Conservation (phyloP, 768 basidiomycete genomes). For the Russula griseocarnosa region DNA sequence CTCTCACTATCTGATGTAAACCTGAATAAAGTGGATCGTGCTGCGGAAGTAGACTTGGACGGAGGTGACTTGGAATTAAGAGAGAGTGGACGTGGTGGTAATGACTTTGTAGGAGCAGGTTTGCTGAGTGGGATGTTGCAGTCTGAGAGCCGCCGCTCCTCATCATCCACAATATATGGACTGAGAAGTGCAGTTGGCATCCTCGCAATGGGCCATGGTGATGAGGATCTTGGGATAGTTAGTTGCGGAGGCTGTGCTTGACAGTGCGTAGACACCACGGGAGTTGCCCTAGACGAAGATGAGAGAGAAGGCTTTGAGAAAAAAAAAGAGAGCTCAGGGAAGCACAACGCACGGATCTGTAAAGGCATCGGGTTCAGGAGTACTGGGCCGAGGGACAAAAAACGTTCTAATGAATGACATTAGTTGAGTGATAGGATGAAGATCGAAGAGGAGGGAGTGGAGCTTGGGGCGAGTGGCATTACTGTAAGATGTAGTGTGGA, state of each 20-base stretch:
- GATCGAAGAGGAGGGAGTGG: no score
- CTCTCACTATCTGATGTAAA: conserved; percentile 22
- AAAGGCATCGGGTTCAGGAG: conserved; percentile 4
- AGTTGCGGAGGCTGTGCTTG: conserved; percentile 6
- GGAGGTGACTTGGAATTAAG: conserved; percentile 11
- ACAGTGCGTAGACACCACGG: not conserved
- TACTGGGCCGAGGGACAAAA: no score
- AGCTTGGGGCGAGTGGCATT: no score
- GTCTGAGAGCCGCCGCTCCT: conserved; percentile 17
- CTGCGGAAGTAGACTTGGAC: not conserved
- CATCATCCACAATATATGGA: conserved; percentile 21
- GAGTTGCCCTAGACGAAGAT: not conserved
- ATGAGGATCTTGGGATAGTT: conserved; percentile 13
- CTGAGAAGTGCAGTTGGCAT: conserved; percentile 13
- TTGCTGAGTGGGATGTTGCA: conserved; percentile 20
- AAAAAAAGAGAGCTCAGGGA: not conserved
- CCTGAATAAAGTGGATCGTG: conserved; percentile 13
- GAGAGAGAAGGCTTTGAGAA: no score
- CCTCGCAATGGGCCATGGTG: conserved; percentile 3
- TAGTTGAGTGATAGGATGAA: no score
- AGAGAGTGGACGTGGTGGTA: conserved; percentile 20
- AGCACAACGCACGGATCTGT: conserved; percentile 10
- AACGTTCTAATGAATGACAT: no score
- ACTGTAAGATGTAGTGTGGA: no score
- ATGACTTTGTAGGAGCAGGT: conserved; percentile 23